Evolutionary conservation across 257 asterid species (phyloP), one percentile per base, ranked within the genome.

Genomic region (Echium plantagineum): DNA sequence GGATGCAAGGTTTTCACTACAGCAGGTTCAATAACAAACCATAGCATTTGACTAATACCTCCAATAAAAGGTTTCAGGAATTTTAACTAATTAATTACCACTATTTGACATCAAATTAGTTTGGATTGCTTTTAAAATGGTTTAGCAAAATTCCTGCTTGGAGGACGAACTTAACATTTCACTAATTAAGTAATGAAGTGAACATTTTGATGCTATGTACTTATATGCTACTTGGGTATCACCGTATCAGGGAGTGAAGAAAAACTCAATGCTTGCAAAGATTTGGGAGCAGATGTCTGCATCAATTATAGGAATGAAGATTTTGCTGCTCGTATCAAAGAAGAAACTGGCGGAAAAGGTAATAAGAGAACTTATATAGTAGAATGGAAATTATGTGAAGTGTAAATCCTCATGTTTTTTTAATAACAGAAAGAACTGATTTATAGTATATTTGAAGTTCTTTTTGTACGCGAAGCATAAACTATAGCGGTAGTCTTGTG

Each of bases 291-390:
- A 46, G 94, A 89, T 71, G 94, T 89, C 74, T 83, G 94, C 82
- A 93, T 93, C 78, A 93, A 88, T 71, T 93, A 93, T 76, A 93
- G 83, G 78, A 84, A 94, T 5, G 84, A 87, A 77, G 98, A 91
- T 74, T 91, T 93, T 70, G 94, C 81, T 69, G 72, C 85, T 4
- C 87, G 98, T 20, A 83, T 91, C 59, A 85, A 85, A 77, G 90
- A 84, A 84, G 96, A 91, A 82, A 88, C 98, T 3, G 89, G 87
- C 61, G 98, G 96, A 57, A 84, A 84, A 79, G 96, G 98, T 86
- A 38, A 13, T 6, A 17, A n/a, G 12, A 5, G 48, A 15, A 46
- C 9, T 35, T 35, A 35, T 35, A 35, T 35, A 6, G 46, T 6
- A 8, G 46, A 9, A 35, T 8, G 9, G 12, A 12, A 35, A 28